phyloP scores from a whole-genome alignment of 257 asterid species.

The Schizonepeta tenuifolia region DNA sequence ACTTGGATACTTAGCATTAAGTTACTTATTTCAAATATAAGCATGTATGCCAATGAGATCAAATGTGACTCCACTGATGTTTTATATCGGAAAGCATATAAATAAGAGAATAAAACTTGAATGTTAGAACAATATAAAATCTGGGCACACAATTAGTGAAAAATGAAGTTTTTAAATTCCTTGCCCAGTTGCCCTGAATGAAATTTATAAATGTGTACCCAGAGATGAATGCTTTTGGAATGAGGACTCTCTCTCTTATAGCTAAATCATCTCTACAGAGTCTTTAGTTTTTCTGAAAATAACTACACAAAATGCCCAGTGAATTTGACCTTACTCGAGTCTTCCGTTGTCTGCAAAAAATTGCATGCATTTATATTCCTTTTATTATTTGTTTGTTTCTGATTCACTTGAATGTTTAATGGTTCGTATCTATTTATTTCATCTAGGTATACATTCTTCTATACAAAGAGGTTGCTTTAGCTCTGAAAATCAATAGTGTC shows the following conservation, averaged over 20 bases:
- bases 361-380: constrained; percentile 26
- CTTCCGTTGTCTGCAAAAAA: constrained; percentile 20
- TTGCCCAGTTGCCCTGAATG: constrained; percentile 13
- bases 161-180: not conserved
- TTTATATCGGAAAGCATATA: too few relatives aligned
- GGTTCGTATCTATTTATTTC: constrained; percentile 28
- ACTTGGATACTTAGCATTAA: too few relatives aligned
- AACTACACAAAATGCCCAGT: constrained; percentile 15
- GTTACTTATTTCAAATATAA: too few relatives aligned
- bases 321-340: constrained; percentile 15
- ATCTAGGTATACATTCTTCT: constrained; percentile 83
- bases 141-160: too few relatives aligned
- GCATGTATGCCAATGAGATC: too few relatives aligned
- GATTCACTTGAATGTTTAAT: constrained; percentile 35
- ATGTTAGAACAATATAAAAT: too few relatives aligned
- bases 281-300: constrained; percentile 11
- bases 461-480: constrained; percentile 93
- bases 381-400: constrained; percentile 21
- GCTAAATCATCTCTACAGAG: not conserved
- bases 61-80: too few relatives aligned
- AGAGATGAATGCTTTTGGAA: not conserved
- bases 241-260: constrained; percentile 2
- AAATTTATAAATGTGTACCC: not conserved
- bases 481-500: constrained; percentile 89
- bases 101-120: too few relatives aligned